phyloP scores from a whole-genome alignment of 257 asterid genomes.

The Fraxinus anomala region DNA sequence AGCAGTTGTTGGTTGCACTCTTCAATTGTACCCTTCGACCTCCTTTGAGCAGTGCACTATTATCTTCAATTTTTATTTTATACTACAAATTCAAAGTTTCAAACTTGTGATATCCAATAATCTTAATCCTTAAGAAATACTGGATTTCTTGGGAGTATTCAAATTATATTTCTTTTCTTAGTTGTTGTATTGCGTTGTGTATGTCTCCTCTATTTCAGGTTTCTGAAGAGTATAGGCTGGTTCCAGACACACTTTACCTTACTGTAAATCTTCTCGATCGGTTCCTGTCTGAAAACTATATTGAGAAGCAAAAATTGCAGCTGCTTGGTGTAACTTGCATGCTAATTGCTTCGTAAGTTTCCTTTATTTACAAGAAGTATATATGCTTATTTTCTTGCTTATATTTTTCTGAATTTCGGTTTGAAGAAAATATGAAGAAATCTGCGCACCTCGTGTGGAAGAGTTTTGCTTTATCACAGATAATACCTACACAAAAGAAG shows the following conservation, averaged over 20 bases:
- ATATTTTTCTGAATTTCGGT: slow-evolving; percentile 23
- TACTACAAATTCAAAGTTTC: background rate
- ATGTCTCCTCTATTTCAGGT: slow-evolving; percentile 59
- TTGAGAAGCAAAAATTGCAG: slow-evolving; percentile 88
- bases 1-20: background rate
- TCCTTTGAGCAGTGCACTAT: background rate
- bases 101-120: background rate
- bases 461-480: slow-evolving; percentile 94
- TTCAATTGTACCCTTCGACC: background rate
- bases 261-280: slow-evolving; percentile 95
- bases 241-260: slow-evolving; percentile 95
- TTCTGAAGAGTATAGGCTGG: slow-evolving; percentile 87
- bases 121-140: background rate
- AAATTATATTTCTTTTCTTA: background rate
- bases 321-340: slow-evolving; percentile 98
- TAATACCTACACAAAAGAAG: slow-evolving; percentile 82
- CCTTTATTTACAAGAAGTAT: slow-evolving; percentile 3
- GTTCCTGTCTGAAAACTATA: slow-evolving; percentile 65
- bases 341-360: slow-evolving; percentile 95
- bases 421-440: slow-evolving; percentile 92
- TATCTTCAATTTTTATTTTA: background rate
- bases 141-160: background rate
- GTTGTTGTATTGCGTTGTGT: slow-evolving; percentile 7
- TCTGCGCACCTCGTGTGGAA: slow-evolving; percentile 90
- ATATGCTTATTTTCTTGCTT: slow-evolving; percentile 23